Conservation (phyloP, 768 basidiomycete species). For the Kwoniella europaea region DNA sequence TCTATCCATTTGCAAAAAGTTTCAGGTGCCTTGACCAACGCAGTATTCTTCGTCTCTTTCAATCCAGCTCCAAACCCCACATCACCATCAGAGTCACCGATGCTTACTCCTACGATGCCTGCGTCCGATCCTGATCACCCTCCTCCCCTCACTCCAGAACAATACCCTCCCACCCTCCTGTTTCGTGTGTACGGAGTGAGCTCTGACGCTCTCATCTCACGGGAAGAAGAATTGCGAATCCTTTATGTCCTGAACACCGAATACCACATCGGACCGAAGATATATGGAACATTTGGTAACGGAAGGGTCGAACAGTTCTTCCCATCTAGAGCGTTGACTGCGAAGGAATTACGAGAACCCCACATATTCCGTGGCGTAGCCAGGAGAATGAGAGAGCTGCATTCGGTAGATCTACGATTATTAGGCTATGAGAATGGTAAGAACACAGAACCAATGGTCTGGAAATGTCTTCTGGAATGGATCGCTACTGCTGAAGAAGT, state of each 20-base stretch:
- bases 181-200: slow-evolving; percentile 91
- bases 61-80: slow-evolving; percentile 56
- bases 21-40: slow-evolving; percentile 91
- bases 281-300: slow-evolving; percentile 94
- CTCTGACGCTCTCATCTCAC: slow-evolving; percentile 83
- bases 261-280: slow-evolving; percentile 85
- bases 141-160: slow-evolving; percentile 59
- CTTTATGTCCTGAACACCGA: slow-evolving; percentile 86
- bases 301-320: slow-evolving; percentile 96
- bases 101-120: slow-evolving; percentile 34
- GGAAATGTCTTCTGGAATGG: slow-evolving; percentile 60
- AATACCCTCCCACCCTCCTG: slow-evolving; percentile 67
- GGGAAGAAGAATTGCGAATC: slow-evolving; percentile 80
- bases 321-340: slow-evolving; percentile 77
- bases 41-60: slow-evolving; percentile 92
- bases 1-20: slow-evolving; percentile 73
- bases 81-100: slow-evolving; percentile 46
- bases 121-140: slow-evolving; percentile 41
- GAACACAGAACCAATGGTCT: slow-evolving; percentile 48
- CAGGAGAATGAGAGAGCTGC: slow-evolving; percentile 93
- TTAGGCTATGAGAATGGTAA: slow-evolving; percentile 60
- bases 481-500: slow-evolving; percentile 72
- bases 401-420: slow-evolving; percentile 80
- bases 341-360: slow-evolving; percentile 77
- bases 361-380: slow-evolving; percentile 82